Evolutionary conservation across 2,329 filamentous ascomycete genomes (phyloP).

Genomic region (Berkeleyomyces basicola): DNA sequence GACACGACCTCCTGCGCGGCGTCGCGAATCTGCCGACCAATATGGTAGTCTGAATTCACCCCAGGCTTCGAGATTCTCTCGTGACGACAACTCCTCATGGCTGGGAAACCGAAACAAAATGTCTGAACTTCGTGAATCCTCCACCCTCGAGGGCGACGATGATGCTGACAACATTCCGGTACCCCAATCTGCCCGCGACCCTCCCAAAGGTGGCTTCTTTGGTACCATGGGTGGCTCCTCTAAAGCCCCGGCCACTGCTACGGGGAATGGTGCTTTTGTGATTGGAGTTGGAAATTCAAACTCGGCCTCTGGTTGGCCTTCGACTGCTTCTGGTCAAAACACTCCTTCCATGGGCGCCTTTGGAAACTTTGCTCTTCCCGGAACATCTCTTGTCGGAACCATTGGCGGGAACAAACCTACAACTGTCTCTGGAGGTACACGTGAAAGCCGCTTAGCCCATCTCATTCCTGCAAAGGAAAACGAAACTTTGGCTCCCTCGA

Average conservation of each 20-base stretch:
- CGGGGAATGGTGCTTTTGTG: slow-evolving; percentile 20
- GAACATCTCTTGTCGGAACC: slow-evolving; percentile 41
- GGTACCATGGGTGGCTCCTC: slow-evolving; percentile 8
- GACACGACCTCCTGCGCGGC: slow-evolving; percentile 56
- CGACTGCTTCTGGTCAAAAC: slow-evolving; percentile 31
- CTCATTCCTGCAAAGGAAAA: slow-evolving; percentile 45
- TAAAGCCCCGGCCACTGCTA: background rate
- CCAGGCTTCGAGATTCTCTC: slow-evolving; percentile 38
- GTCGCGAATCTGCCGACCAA: slow-evolving; percentile 63
- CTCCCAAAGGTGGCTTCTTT: slow-evolving; percentile 11
- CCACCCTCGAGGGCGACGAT: slow-evolving; percentile 38
- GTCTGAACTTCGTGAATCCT: slow-evolving; percentile 18
- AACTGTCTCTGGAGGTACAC: slow-evolving; percentile 19
- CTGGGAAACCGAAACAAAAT: slow-evolving; percentile 32
- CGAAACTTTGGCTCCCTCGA: slow-evolving; percentile 27
- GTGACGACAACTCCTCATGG: slow-evolving; percentile 47
- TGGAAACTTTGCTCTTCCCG: slow-evolving; percentile 66
- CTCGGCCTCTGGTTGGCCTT: slow-evolving; percentile 29
- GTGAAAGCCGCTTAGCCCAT: slow-evolving; percentile 74
- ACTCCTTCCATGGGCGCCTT: slow-evolving; percentile 58
- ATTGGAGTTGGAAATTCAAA: slow-evolving; percentile 24
- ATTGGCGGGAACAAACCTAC: slow-evolving; percentile 35
- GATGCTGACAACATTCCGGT: slow-evolving; percentile 18
- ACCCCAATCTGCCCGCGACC: slow-evolving; percentile 9
- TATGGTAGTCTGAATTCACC: slow-evolving; percentile 44